Evolutionary conservation across 495 filamentous ascomycete species (phyloP), one percentile per base, ranked within the genome.

Genomic region (Hyaloscypha bicolor): DNA sequence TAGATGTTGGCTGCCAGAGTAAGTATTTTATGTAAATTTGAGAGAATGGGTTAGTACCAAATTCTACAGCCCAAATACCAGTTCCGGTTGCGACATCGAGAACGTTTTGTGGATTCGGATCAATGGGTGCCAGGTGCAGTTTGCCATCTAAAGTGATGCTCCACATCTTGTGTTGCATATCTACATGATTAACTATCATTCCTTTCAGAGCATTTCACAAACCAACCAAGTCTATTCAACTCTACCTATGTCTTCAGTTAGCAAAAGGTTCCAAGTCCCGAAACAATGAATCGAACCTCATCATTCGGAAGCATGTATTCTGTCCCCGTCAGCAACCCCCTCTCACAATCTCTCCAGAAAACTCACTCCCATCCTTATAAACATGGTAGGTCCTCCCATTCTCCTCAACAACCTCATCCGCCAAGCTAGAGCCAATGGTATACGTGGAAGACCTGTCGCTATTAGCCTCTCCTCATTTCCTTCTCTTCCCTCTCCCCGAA

Each of bases 261-360:
- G 33, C 25, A 30, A 25, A 16, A 21, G 3, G 45, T 29, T 12
- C 9, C 4, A 30, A 11, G 3, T 25, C 3, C 29, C 30, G 22
- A 21, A 9, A 53, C 14, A 14, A 31, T 25, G 25, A 16, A 32
- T 65, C 60, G 29, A 56, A 79, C 78, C 69, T 66, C 53, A 60
- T 79, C 78, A 64, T 79, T 79, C 19, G 78, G 78, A 53, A 79
- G 53, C 22, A 75, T 75, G 60, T 78, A 79, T 69, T 72, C 76
- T 79, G 21, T 53, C 22, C 22, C 53, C 22, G 5, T 56, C 16
- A 56, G 1, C 53, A 9, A 6, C 6, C 6, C 5, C 29, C 1
- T 14, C 21, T 29, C 3, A 5, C 9, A 30, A 9, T 9, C 21
- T 25, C 6, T 2, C 9, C 53, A n/a, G 25, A 11, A 8, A 56